These are phyloP conservation scores for Ascochyta lentis DNA, from an alignment of 2,329 filamentous ascomycete species.

Conservation along the genomic window DNA sequence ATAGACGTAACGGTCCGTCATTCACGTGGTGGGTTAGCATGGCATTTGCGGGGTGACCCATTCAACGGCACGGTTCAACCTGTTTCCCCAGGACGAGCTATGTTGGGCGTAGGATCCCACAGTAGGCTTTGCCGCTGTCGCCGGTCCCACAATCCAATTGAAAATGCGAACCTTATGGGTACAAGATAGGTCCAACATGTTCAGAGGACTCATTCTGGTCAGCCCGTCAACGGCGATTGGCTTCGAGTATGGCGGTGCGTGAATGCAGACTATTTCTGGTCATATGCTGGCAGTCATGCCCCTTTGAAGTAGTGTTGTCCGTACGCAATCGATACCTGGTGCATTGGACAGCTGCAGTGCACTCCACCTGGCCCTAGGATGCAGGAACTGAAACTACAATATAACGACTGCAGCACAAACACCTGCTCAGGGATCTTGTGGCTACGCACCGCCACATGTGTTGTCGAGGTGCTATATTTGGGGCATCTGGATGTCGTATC, in stretches of 20 bases:
- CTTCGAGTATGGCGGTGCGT: neutral
- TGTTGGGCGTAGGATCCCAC: slow-evolving; percentile 22
- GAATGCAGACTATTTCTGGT: slow-evolving; percentile 4
- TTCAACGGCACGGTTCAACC: slow-evolving; percentile 8
- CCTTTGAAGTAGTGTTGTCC: neutral
- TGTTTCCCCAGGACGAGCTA: slow-evolving; percentile 15
- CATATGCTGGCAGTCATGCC: neutral
- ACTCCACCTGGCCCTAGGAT: neutral
- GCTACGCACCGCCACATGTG: slow-evolving; percentile 11
- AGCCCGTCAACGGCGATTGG: neutral
- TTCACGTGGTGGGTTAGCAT: slow-evolving; percentile 18
- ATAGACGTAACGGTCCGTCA: slow-evolving; percentile 15
- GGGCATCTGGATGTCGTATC: neutral
- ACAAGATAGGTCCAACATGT: neutral
- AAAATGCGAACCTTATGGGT: slow-evolving; percentile 5
- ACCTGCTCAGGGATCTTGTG: neutral
- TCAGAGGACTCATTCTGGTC: neutral
- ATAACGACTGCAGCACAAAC: neutral
- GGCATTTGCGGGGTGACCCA: slow-evolving; percentile 26
- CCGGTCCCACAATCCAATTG: slow-evolving; percentile 9
- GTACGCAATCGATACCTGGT: slow-evolving; percentile 9
- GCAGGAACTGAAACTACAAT: slow-evolving; percentile 10
- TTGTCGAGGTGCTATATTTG: slow-evolving; percentile 5
- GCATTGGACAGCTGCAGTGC: slow-evolving; percentile 10
- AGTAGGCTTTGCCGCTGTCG: slow-evolving; percentile 18